Base-by-base conservation (phyloP, 345 rosid species). In the Adansonia digitata region DNA sequence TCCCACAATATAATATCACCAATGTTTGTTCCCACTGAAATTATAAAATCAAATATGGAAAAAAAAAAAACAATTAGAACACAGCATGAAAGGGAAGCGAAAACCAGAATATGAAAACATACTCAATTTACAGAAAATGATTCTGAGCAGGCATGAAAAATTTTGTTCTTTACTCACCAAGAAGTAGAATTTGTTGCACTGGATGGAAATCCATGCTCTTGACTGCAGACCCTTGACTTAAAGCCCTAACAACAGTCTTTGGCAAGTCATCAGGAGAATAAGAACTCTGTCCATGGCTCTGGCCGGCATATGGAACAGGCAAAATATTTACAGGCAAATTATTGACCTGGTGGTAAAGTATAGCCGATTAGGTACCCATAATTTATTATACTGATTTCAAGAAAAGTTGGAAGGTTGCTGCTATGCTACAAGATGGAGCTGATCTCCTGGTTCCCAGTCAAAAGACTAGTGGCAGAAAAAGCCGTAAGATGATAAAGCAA, bases 191-290 rank as follows among this genome's bases (percentile, higher is more conserved):
- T 80, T 90, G 97, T 81, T 90, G 92, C 73, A 82, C 60, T 0
- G 97, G 97, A 81, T 93, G 97, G 77, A 93, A 93, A 84, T 90
- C 98, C 93, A 93, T 93, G 85, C 97, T 93, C 87, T 78, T 90
- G 68, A 86, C 92, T 68, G 88, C 80, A 72, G 94, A 88, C 29
- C 92, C 88, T 81, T 91, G 94, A 82, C 10, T 82, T 66, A 93
- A 85, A 61, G 81, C 84, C 86, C 65, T 75, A 74, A 87, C 87
- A 76, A 84, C 85, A 77, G 74, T 83, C 87, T 86, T 91, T 68
- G 97, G 98, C 81, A 93, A 88, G 83, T 90, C 93, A 79, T 91
- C 94, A 45, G 91, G 82, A 73, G 94, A 86, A 77, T 81, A 84
- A 24, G 93, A 81, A 81, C 87, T 88, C 79, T 90, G 98, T 40